Conservation (phyloP, 2,329 filamentous ascomycete genomes). For the Westerdykella sp. region DNA sequence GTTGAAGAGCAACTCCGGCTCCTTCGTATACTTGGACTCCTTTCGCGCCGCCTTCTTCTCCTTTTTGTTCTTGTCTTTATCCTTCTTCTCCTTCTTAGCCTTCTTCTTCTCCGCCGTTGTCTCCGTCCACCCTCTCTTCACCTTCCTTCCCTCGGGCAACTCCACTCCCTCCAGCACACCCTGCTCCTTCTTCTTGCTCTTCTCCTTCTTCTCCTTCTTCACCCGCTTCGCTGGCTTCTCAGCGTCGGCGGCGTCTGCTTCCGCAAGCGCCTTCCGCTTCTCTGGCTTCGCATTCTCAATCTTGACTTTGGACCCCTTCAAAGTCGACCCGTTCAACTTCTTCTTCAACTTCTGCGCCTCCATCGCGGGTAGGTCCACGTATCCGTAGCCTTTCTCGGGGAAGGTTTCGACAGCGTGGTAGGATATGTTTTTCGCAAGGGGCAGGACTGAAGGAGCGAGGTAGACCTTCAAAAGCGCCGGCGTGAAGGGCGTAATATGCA, state of each 20-base stretch:
- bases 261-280: constrained; percentile 42
- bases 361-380: constrained; percentile 70
- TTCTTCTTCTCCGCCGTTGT: constrained; percentile 44
- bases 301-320: constrained; percentile 79
- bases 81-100: constrained; percentile 45
- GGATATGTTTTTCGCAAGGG: constrained; percentile 71
- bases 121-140: constrained; percentile 87
- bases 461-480: constrained; percentile 65
- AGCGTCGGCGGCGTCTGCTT: constrained; percentile 37
- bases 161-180: constrained; percentile 61
- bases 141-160: constrained; percentile 65
- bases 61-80: constrained; percentile 43
- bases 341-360: constrained; percentile 88
- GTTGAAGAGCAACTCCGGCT: constrained; percentile 78
- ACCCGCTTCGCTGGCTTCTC: constrained; percentile 47
- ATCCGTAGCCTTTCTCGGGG: constrained; percentile 86
- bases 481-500: constrained; percentile 86
- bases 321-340: constrained; percentile 78
- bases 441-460: constrained; percentile 60
- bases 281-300: constrained; percentile 73
- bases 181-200: constrained; percentile 43
- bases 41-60: constrained; percentile 52
- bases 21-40: constrained; percentile 74
- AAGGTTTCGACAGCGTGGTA: constrained; percentile 82
- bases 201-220: constrained; percentile 42